phyloP scores from a whole-genome alignment of 2,329 filamentous ascomycete species.

The Colletotrichum sp. region DNA sequence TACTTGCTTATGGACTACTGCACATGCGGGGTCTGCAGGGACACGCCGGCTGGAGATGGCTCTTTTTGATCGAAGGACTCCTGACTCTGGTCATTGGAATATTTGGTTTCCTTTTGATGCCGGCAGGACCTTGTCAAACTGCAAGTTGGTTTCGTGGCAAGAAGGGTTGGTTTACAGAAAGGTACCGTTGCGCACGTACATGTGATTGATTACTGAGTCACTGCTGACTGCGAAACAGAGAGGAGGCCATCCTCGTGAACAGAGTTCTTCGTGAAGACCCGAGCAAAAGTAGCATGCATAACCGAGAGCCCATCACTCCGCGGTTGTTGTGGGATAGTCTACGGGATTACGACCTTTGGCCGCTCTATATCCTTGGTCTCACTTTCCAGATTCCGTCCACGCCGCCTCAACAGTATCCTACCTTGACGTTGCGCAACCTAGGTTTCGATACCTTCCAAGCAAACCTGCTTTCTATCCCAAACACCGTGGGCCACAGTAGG shows the following conservation, averaged over 20 bases:
- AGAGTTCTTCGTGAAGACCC: slow-evolving; percentile 64
- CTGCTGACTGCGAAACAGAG: slow-evolving; percentile 31
- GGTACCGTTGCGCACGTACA: slow-evolving; percentile 6
- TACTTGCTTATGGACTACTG: slow-evolving; percentile 45
- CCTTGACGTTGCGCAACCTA: slow-evolving; percentile 60
- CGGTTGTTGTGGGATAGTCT: slow-evolving; percentile 56
- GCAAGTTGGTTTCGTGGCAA: slow-evolving; percentile 58
- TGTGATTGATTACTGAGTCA: not conserved
- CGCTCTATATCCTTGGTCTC: slow-evolving; percentile 59
- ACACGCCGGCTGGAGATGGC: slow-evolving; percentile 49
- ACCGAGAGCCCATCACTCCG: slow-evolving; percentile 59
- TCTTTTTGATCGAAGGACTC: slow-evolving; percentile 60
- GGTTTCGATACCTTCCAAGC: slow-evolving; percentile 66
- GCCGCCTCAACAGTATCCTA: slow-evolving; percentile 59
- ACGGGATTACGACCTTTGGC: slow-evolving; percentile 54
- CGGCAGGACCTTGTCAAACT: slow-evolving; percentile 55
- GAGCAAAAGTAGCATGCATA: slow-evolving; percentile 65
- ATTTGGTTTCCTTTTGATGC: slow-evolving; percentile 60
- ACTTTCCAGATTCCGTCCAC: slow-evolving; percentile 57
- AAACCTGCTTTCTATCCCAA: slow-evolving; percentile 68
- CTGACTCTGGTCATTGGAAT: slow-evolving; percentile 55
- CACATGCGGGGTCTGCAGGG: slow-evolving; percentile 42
- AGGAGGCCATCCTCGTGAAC: slow-evolving; percentile 67
- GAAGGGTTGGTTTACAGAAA: slow-evolving; percentile 65
- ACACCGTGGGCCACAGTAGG: slow-evolving; percentile 37